Base-by-base conservation (phyloP, 2,329 filamentous ascomycete genomes). In the Ascochyta viciae-villosae region DNA sequence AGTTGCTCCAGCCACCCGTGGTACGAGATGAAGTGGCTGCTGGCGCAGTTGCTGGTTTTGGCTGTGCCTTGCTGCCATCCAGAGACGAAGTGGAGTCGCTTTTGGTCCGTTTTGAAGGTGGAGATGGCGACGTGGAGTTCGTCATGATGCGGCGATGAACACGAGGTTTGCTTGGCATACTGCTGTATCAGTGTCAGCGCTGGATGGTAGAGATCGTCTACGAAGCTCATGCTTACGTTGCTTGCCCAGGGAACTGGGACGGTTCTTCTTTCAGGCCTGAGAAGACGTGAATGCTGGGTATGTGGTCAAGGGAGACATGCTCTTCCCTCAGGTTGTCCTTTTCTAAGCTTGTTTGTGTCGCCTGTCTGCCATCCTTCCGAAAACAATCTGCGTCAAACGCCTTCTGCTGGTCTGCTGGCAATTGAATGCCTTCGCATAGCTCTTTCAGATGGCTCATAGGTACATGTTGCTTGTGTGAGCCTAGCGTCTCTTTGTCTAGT, bases 1-100 rank as follows among this genome's bases (percentile, higher is more conserved):
- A 57, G 23, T 57, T 34, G 9, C 27, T 35, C 54, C 54, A 57
- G 16, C 23, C 41, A 3, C n/a, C 47, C 10, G 6, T 15, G 2
- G 31, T 4, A 10, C 13, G 16, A 24, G 26, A 9, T 12, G 23
- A 3, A 6, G 45, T 7, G n/a, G 13, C 5, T 9, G 16, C 1
- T 40, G 4, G 27, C 6, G n/a, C 35, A 9, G 12, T 9, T n/a
- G 34, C n/a, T 3, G 5, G 4, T n/a, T 34, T 2, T 6, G 16
- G 3, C 26, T 16, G n/a, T n/a, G 3, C n/a, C 6, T 12, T 1
- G 13, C 9, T 46, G 9, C 13, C 1, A 29, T 33, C 12, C 10
- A 26, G 41, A 4, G 40, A 19, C 2, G 29, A n/a, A 1, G 6
- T 22, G 2, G 41, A 39, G 9, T 45, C 24, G 23, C 16, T 26